Percentiles rank a stretch among this genome's conserved stretches.
These are phyloP conservation scores for Spironucleus salmonicida DNA, from an alignment of 208 protist genomes.

Conservation along the genomic window DNA sequence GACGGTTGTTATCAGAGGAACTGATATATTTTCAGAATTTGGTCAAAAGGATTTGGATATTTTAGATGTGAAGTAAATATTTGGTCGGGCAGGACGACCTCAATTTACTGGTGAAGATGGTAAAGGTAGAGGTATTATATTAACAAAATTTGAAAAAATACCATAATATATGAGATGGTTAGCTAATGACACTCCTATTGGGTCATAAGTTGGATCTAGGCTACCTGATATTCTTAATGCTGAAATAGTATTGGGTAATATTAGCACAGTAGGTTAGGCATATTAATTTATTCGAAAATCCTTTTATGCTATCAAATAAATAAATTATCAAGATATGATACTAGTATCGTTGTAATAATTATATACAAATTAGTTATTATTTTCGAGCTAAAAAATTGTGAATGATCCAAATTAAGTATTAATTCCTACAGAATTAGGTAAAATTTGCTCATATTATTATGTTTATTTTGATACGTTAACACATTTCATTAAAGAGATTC, in stretches of 20 bases:
- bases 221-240: conserved; percentile 92
- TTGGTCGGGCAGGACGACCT: conserved; percentile 89
- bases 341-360: conserved; percentile 26
- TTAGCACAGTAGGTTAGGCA: conserved; percentile 77
- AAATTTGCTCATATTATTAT: conserved; percentile 89
- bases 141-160: conserved; percentile 84
- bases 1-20: conserved; percentile 91
- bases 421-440: conserved; percentile 68
- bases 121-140: conserved; percentile 82
- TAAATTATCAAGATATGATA: conserved; percentile 16
- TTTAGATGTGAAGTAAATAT: conserved; percentile 94
- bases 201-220: conserved; percentile 62
- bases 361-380: conserved; percentile 14
- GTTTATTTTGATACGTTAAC: conserved; percentile 76
- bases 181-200: conserved; percentile 77
- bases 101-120: conserved; percentile 73
- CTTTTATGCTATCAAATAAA: conserved; percentile 18
- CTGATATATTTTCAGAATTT: conserved; percentile 64
- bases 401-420: conserved; percentile 22
- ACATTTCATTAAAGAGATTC: conserved; percentile 72
- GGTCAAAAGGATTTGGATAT: conserved; percentile 80
- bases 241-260: conserved; percentile 83
- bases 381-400: conserved; percentile 12
- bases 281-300: conserved; percentile 64
- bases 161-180: conserved; percentile 76